Percentiles rank a stretch among this genome's conserved stretches.
These are phyloP conservation scores for Ceratobasidium sp. DNA, from an alignment of 1,284 basidiomycete species.

Conservation along the genomic window DNA sequence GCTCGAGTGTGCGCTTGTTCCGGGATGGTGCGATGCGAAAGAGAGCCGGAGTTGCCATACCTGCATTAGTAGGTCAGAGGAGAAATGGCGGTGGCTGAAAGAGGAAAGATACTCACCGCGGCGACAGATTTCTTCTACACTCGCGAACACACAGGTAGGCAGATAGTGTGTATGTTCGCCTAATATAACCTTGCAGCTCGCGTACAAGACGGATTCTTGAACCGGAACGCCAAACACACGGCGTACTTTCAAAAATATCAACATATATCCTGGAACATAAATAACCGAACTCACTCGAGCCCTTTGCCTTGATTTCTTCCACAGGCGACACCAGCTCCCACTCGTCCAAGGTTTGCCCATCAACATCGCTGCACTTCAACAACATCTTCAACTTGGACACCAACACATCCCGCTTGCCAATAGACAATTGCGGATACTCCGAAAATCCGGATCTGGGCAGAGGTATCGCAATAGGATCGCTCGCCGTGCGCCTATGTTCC, in stretches of 20 bases:
- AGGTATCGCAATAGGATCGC: background rate
- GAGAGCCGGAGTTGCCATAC: conserved; percentile 24
- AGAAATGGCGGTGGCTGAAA: background rate
- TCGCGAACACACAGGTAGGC: conserved; percentile 25
- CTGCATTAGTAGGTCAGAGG: background rate
- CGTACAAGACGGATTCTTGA: conserved; percentile 11
- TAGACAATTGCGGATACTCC: conserved; percentile 7
- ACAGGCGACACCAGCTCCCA: background rate
- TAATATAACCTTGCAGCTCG: conserved; percentile 30
- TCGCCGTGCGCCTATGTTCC: background rate
- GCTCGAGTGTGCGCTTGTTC: conserved; percentile 30
- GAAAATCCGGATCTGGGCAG: background rate
- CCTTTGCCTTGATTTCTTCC: background rate
- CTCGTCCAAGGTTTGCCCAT: background rate
- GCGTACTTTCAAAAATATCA: conserved; percentile 1
- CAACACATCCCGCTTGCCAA: conserved; percentile 4
- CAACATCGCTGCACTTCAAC: conserved; percentile 6
- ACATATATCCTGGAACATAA: too few relatives aligned
- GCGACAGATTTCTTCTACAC: conserved; percentile 33
- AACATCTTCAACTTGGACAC: conserved; percentile 25
- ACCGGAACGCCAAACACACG: conserved; percentile 25
- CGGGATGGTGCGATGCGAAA: conserved; percentile 11
- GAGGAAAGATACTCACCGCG: background rate
- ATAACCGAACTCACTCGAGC: background rate
- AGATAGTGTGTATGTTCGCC: conserved; percentile 28